phyloP scores from a whole-genome alignment of 768 basidiomycete genomes.

The Termitomyces sp. region DNA sequence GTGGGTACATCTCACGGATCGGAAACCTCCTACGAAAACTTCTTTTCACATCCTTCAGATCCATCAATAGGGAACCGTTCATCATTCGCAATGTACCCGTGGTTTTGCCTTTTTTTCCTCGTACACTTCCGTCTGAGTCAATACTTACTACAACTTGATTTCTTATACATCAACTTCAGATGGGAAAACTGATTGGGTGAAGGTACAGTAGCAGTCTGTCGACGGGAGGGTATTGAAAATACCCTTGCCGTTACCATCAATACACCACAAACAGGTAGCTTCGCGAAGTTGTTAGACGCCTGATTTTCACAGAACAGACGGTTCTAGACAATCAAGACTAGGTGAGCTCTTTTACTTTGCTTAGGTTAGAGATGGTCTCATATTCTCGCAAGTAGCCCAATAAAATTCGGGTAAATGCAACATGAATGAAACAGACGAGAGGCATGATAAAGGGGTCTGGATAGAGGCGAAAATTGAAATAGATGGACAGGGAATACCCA shows the following conservation, averaged over 20 bases:
- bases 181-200: neutral
- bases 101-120: neutral
- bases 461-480: no score
- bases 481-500: no score
- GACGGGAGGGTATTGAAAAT: no score
- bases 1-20: conserved; percentile 33
- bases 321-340: neutral
- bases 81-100: neutral
- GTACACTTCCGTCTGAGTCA: neutral
- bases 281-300: no score
- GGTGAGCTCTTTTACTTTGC: neutral
- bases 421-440: neutral
- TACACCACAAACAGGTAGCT: no score
- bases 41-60: conserved; percentile 21
- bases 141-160: neutral
- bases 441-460: no score
- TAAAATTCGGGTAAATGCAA: neutral
- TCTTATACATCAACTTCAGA: no score
- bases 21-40: conserved; percentile 17
- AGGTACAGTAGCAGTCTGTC: no score
- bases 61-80: no score
- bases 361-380: neutral
- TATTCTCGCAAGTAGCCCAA: neutral
- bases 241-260: no score
- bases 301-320: neutral